These are phyloP conservation scores for Juglanconis juglandina DNA, from an alignment of 2,329 filamentous ascomycete species.

Conservation along the genomic window DNA sequence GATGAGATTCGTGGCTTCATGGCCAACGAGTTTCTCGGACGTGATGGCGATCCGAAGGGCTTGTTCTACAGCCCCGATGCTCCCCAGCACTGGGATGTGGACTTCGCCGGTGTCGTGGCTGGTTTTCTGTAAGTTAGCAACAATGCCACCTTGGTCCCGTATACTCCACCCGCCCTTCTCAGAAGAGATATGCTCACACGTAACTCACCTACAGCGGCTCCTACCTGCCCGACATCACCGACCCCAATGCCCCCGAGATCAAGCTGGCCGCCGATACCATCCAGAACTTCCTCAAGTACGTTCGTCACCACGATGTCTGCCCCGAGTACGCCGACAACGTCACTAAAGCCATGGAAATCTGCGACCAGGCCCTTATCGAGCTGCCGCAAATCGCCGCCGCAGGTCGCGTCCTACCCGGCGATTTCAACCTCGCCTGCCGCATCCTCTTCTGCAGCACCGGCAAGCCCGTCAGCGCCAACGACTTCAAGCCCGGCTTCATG, in stretches of 20 bases:
- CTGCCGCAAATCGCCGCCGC: slow-evolving; percentile 57
- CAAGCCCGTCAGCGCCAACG: not conserved
- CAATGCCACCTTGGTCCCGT: not conserved
- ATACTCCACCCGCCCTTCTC: not conserved
- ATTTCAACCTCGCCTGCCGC: slow-evolving; percentile 75
- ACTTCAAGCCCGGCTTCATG: not conserved
- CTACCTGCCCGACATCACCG: slow-evolving; percentile 53
- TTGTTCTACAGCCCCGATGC: slow-evolving; percentile 49
- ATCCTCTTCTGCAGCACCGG: slow-evolving; percentile 55
- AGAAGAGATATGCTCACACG: not conserved
- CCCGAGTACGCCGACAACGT: slow-evolving; percentile 73
- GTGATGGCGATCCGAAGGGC: slow-evolving; percentile 35
- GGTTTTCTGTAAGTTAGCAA: slow-evolving; percentile 66
- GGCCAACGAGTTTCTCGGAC: slow-evolving; percentile 58
- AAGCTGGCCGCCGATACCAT: slow-evolving; percentile 64
- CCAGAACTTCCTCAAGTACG: slow-evolving; percentile 83
- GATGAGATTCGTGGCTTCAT: slow-evolving; percentile 62
- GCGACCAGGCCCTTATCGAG: slow-evolving; percentile 64
- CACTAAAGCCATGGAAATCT: slow-evolving; percentile 61
- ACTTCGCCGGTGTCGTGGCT: slow-evolving; percentile 74
- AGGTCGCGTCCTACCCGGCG: slow-evolving; percentile 60
- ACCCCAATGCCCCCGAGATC: slow-evolving; percentile 53
- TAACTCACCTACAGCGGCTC: slow-evolving; percentile 41
- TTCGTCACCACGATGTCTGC: slow-evolving; percentile 80
- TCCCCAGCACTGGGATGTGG: slow-evolving; percentile 65